Evolutionary conservation across 257 asterid genomes (phyloP).

Genomic region (Apocynum venetum): DNA sequence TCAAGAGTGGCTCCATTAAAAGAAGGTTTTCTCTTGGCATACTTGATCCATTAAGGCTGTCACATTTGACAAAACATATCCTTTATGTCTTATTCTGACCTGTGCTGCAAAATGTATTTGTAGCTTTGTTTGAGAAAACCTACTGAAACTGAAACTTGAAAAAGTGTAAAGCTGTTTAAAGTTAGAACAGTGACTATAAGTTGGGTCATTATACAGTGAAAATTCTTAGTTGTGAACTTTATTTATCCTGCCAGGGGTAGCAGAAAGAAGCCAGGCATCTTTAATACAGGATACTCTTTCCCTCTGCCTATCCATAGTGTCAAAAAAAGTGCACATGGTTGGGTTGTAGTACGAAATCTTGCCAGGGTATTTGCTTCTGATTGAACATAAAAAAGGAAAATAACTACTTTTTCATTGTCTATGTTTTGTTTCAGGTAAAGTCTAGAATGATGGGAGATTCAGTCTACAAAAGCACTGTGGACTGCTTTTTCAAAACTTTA

Average conservation of each 20-base stretch:
- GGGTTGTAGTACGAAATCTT: neutral
- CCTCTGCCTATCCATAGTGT: neutral
- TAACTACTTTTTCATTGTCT: neutral
- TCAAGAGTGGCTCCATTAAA: neutral
- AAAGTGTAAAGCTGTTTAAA: neutral
- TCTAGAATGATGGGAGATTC: conserved; percentile 99
- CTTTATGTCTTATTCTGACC: neutral
- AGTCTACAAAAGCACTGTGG: conserved; percentile 61
- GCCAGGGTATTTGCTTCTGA: neutral
- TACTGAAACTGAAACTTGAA: neutral
- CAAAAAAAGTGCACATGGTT: neutral
- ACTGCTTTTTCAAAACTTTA: conserved; percentile 75
- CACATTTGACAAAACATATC: neutral
- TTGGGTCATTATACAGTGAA: neutral
- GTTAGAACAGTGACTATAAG: neutral
- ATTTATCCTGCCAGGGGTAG: neutral
- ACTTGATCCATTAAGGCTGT: neutral
- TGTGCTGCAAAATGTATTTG: neutral
- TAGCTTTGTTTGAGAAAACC: neutral
- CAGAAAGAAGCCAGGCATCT: neutral
- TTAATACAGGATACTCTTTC: neutral
- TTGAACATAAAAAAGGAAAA: neutral
- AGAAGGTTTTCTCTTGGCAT: neutral
- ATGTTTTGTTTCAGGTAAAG: conserved; percentile 55
- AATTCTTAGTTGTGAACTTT: neutral